phyloP scores from a whole-genome alignment of 2,329 filamentous ascomycete genomes.

The Graphiopsis chlorocephala region DNA sequence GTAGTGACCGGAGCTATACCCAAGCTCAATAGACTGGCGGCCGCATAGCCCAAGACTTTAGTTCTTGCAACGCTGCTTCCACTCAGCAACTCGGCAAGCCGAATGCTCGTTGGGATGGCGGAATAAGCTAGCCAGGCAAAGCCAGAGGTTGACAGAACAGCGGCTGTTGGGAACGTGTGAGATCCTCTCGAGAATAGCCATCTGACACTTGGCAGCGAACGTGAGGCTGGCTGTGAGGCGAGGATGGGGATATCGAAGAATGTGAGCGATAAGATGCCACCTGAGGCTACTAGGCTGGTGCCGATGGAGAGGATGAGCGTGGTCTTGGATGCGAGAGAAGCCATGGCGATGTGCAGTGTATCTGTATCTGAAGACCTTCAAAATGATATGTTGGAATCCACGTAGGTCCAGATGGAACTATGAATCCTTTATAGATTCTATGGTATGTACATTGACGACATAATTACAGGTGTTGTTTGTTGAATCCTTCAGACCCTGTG shows the following conservation, averaged over 20 bases:
- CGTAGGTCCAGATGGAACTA: neutral
- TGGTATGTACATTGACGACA: neutral
- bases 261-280: slow-evolving; percentile 26
- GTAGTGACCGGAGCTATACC: slow-evolving; percentile 27
- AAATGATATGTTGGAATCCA: neutral
- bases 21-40: slow-evolving; percentile 24
- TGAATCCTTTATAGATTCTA: neutral
- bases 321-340: neutral
- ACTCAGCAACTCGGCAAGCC: slow-evolving; percentile 17
- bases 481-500: neutral
- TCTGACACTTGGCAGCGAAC: slow-evolving; percentile 25
- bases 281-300: slow-evolving; percentile 20
- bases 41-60: neutral
- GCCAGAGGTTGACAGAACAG: slow-evolving; percentile 21
- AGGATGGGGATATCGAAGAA: slow-evolving; percentile 27
- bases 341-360: neutral
- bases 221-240: slow-evolving; percentile 28
- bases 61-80: slow-evolving; percentile 7
- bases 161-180: slow-evolving; percentile 27
- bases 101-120: slow-evolving; percentile 18
- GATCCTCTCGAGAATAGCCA: slow-evolving; percentile 29
- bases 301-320: slow-evolving; percentile 23
- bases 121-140: slow-evolving; percentile 29
- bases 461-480: neutral
- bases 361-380: neutral